These are phyloP conservation scores for Tulasnella sp. DNA, from an alignment of 768 basidiomycete genomes.

Conservation along the genomic window DNA sequence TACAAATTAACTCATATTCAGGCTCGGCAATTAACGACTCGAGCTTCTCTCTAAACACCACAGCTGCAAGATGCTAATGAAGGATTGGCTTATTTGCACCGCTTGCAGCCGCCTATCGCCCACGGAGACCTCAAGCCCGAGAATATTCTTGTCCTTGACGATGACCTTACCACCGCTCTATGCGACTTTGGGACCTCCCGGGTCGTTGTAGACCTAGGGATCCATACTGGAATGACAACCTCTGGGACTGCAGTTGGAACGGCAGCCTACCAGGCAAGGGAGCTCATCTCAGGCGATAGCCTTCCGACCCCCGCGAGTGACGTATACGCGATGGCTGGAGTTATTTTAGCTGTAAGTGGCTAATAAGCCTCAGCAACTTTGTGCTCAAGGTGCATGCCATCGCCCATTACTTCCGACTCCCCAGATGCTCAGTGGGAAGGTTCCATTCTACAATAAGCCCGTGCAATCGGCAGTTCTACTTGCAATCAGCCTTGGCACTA, in stretches of 20 bases:
- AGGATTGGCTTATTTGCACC: conserved; percentile 31
- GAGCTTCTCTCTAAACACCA: too few species aligned
- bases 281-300: conserved; percentile 4
- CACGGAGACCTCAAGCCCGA: conserved; percentile 32
- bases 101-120: conserved; percentile 21
- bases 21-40: too few species aligned
- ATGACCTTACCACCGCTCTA: neutral
- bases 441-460: neutral
- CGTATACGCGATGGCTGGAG: conserved; percentile 6
- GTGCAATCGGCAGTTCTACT: neutral
- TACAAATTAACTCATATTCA: too few species aligned
- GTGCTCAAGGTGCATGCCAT: neutral
- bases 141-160: conserved; percentile 8
- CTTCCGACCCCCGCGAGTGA: neutral
- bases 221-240: neutral
- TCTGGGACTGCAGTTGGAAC: neutral
- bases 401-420: neutral
- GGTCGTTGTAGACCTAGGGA: neutral
- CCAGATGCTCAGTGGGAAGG: neutral
- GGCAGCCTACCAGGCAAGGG: neutral
- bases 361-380: too few species aligned
- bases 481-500: neutral
- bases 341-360: neutral
- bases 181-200: conserved; percentile 19
- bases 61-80: conserved; percentile 26